Evolutionary conservation across 108 stramenopile species (phyloP), one percentile per base, ranked within the genome.

Genomic region (Fistulifera pelliculosa): DNA sequence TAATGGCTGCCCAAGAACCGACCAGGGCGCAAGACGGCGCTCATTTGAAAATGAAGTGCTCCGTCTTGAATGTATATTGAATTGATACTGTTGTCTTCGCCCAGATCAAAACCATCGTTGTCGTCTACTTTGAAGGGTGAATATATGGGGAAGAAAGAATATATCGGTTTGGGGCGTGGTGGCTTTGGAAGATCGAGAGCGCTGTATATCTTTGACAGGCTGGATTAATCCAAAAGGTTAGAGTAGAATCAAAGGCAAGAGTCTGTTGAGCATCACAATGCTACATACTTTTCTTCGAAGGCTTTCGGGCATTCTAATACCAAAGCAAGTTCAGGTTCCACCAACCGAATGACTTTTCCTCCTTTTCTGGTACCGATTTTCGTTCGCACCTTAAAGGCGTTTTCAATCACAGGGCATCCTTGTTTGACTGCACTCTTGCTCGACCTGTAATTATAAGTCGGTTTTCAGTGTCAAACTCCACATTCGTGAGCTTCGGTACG

Each of bases 1-100:
- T 87, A 93, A 49, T 93, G 79, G 52, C 73, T 93, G 14, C 87
- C 87, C 41, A 93, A 55, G 60, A 93, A 93, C 18, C 81, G 74
- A 38, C 87, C 92, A 24, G 92, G 92, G 50, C 92, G 52, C 8
- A 93, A 49, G 4, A 89, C 71, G 12, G 83, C 74, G 47, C 71
- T 73, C 47, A 93, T 63, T 69, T 90, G 83, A 56, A 93, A 85
- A 43, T 83, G 72, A 11, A 93, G 65, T 52, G 80, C 84, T 31
- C 74, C 79, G 66, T 93, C 75, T 54, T 77, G 73, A 25, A 89
- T 76, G 41, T 72, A 82, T 31, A 89, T 85, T 22, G 59, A 66
- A 47, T 70, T 64, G 21, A 93, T 78, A 13, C 65, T 49, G 52
- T 93, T 93, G 63, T 89, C 87, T 23, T 75, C 74, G 22, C 92